Base-by-base conservation (phyloP, 257 asterid genomes). In the Solanum ahanhuiri region DNA sequence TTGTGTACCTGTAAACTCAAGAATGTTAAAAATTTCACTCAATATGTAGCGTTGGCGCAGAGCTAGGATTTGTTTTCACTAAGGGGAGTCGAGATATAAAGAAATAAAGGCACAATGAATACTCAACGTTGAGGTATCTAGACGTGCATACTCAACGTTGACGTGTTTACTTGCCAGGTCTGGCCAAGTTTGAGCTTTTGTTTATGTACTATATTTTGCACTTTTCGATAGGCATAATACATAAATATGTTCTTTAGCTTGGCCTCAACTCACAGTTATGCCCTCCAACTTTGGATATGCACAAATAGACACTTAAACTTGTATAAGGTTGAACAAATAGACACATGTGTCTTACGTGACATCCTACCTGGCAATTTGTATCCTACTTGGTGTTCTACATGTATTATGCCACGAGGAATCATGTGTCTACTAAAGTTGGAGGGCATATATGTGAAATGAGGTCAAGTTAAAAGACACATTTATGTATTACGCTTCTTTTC, bases 1-100 rank as follows among this genome's bases (percentile, higher is more conserved):
- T 72, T 90, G 91, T 10, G 90, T 87, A n/a, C 84, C 84, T 77
- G 14, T 77, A 1, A 23, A 70, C 2, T 57, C 64, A 60, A 70
- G 1, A 12, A 77, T 15, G 39, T 14, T 1, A 43, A 67, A 23
- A 33, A 17, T 2, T 0, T 77, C 64, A 25, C 64, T 43, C 64
- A 28, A 25, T 76, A 41, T 14, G 17, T 58, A 20, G 22, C 31
- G 0, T 9, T 0, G 31, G 30, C 3, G 31, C 7, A 8, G 70
- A n/a, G 17, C 70, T 63, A 63, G 70, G 28, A 60, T 60, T 58
- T 58, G 4, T 57, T 63, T 63, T 63, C 69, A 63, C 31, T n/a
- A n/a, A 60, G 69, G 15, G 69, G 15, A n/a, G 31, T 60, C 69
- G 9, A n/a, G 22, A 60, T 60, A 60, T n/a, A 58, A 58, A 20